Percentiles rank a stretch among this genome's conserved stretches.
These are phyloP conservation scores for Scheffersomyces titani DNA, from an alignment of 1,139 yeast species.

Conservation along the genomic window DNA sequence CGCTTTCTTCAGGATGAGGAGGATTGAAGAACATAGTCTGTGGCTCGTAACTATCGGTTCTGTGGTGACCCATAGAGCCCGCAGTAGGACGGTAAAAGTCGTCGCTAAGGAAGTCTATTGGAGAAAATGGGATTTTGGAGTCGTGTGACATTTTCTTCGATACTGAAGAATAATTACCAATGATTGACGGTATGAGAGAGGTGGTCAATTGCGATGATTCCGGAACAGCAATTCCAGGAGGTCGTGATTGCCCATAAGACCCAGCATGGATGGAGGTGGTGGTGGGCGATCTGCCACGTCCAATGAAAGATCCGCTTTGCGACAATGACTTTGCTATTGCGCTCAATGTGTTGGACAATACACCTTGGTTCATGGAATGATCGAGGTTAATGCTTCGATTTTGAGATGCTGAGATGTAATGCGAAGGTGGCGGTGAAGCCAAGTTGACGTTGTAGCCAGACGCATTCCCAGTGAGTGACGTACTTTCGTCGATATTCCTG, in stretches of 20 bases:
- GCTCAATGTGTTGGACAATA: conserved; percentile 17
- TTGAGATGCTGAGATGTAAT: conserved; percentile 23
- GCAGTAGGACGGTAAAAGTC: conserved; percentile 16
- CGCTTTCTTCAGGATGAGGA: background rate
- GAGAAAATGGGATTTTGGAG: conserved; percentile 42
- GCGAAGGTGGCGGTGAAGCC: conserved; percentile 26
- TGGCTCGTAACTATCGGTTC: background rate
- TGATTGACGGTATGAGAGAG: conserved; percentile 42
- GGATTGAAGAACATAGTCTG: background rate
- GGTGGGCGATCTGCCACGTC: background rate
- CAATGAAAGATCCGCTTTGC: conserved; percentile 4
- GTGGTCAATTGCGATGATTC: conserved; percentile 27
- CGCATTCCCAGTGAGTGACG: conserved; percentile 6
- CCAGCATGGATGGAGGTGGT: conserved; percentile 5
- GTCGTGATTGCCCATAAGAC: background rate
- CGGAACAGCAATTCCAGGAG: background rate
- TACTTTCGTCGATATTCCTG: conserved; percentile 7
- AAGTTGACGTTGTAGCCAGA: conserved; percentile 1
- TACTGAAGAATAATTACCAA: conserved; percentile 42
- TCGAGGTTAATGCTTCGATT: conserved; percentile 1
- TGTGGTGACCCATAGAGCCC: background rate
- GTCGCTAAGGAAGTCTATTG: conserved; percentile 42
- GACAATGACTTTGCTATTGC: conserved; percentile 23
- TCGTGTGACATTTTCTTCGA: conserved; percentile 38
- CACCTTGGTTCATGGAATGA: conserved; percentile 2